phyloP scores from a whole-genome alignment of 1,284 basidiomycete genomes.

The Volvariella volvacea region DNA sequence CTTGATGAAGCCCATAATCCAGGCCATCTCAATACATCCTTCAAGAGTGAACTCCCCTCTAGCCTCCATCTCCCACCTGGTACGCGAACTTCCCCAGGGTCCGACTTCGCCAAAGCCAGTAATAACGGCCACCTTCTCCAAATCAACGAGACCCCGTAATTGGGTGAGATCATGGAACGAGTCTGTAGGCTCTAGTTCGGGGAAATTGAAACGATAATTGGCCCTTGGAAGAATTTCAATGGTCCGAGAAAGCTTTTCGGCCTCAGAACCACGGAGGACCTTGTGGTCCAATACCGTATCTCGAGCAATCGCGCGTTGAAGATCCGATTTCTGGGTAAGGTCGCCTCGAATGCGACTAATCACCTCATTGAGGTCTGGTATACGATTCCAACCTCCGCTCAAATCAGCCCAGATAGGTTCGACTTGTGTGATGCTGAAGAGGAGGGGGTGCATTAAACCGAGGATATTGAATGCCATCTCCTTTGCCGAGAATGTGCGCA shows the following conservation, averaged over 20 bases:
- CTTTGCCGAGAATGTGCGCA: conserved; percentile 97
- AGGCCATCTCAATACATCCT: conserved; percentile 98
- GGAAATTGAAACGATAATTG: conserved; percentile 96
- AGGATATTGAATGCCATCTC: conserved; percentile 99
- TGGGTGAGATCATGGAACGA: conserved; percentile 69
- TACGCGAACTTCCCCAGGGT: conserved; percentile 98
- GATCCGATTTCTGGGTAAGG: conserved; percentile 78
- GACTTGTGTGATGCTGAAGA: conserved; percentile 99
- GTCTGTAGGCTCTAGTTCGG: conserved; percentile 62
- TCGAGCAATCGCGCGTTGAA: conserved; percentile 87
- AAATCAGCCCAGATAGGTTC: conserved; percentile 99
- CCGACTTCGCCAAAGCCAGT: conserved; percentile 98
- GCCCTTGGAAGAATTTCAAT: conserved; percentile 92
- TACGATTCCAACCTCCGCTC: conserved; percentile 95
- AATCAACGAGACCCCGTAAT: conserved; percentile 83
- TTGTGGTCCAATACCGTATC: conserved; percentile 97
- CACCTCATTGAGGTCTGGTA: conserved; percentile 91
- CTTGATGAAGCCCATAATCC: conserved; percentile 99
- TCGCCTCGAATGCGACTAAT: conserved; percentile 80
- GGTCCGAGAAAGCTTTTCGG: conserved; percentile 89
- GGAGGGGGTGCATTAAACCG: conserved; percentile 97
- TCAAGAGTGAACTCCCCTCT: conserved; percentile 92
- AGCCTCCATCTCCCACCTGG: conserved; percentile 99
- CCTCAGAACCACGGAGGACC: conserved; percentile 84
- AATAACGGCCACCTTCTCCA: conserved; percentile 93